These are phyloP conservation scores for Thymus quinquecostatus DNA, from an alignment of 257 asterid species.

Conservation along the genomic window DNA sequence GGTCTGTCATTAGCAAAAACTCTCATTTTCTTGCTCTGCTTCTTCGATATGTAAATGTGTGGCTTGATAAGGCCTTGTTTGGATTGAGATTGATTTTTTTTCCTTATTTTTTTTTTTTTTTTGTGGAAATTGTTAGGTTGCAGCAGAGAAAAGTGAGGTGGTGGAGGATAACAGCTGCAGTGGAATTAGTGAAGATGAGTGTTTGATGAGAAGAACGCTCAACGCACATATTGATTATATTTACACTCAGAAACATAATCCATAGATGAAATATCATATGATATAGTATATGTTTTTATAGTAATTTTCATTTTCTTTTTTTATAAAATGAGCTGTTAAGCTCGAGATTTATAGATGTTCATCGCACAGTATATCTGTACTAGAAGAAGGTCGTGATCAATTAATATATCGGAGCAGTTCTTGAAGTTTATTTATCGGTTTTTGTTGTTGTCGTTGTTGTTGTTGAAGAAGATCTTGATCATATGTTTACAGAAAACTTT, in stretches of 20 bases:
- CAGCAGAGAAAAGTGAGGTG: conserved; percentile 18
- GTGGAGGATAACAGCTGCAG: conserved; percentile 45
- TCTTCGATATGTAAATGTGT: neutral
- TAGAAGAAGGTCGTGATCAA: neutral
- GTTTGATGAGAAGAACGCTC: conserved; percentile 63
- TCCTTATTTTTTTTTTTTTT: neutral
- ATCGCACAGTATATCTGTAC: neutral
- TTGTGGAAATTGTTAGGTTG: conserved; percentile 2
- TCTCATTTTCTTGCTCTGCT: too few species aligned
- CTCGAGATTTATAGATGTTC: conserved; percentile 3
- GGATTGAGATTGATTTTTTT: neutral
- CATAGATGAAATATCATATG: conserved; percentile 25
- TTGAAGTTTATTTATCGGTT: neutral
- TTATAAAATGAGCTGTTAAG: conserved; percentile 4
- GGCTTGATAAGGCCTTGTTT: conserved; percentile 25
- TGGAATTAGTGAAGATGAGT: conserved; percentile 60
- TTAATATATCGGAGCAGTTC: neutral
- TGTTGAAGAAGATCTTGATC: too few species aligned
- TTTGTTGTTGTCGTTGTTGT: too few species aligned
- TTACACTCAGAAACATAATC: conserved; percentile 63
- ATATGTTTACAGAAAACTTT: too few species aligned
- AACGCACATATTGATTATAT: conserved; percentile 69
- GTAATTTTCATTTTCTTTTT: neutral
- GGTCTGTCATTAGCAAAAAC: conserved; percentile 33
- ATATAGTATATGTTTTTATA: neutral